These are phyloP conservation scores for Trichophyton verrucosum DNA, from an alignment of 2,329 filamentous ascomycete genomes.

Conservation along the genomic window DNA sequence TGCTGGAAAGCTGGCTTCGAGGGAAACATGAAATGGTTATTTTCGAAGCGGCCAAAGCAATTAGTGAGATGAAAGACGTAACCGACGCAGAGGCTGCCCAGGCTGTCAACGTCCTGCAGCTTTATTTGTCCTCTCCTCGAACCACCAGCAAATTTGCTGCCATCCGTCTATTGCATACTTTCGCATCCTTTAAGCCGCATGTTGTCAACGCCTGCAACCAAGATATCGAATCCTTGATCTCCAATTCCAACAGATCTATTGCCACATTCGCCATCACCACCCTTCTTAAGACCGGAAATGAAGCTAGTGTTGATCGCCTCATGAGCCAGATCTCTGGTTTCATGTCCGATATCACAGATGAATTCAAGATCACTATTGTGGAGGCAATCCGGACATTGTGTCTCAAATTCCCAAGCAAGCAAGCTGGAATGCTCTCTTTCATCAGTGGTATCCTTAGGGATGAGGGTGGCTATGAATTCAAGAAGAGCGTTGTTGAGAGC, in stretches of 20 bases:
- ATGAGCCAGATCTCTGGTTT: slow-evolving; percentile 99
- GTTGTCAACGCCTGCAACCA: slow-evolving; percentile 90
- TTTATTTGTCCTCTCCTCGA: slow-evolving; percentile 90
- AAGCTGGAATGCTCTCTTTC: slow-evolving; percentile 95
- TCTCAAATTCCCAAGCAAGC: slow-evolving; percentile 95
- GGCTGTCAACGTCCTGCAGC: slow-evolving; percentile 86
- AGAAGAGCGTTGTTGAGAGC: slow-evolving; percentile 92
- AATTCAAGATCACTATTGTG: slow-evolving; percentile 99
- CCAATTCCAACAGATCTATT: slow-evolving; percentile 92
- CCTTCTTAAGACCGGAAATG: slow-evolving; percentile 93
- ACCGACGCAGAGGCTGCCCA: slow-evolving; percentile 83
- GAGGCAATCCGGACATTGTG: slow-evolving; percentile 94
- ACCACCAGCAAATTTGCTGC: slow-evolving; percentile 96
- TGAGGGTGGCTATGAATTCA: slow-evolving; percentile 97
- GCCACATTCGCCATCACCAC: slow-evolving; percentile 98
- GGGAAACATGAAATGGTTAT: slow-evolving; percentile 99
- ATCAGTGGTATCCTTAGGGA: slow-evolving; percentile 92
- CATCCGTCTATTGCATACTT: slow-evolving; percentile 89
- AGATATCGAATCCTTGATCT: slow-evolving; percentile 92
- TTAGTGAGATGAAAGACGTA: slow-evolving; percentile 87
- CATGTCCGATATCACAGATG: slow-evolving; percentile 98
- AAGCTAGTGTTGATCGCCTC: slow-evolving; percentile 86
- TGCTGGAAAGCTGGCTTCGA: slow-evolving; percentile 89
- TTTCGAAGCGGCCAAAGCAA: slow-evolving; percentile 96
- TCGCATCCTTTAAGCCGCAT: slow-evolving; percentile 90